These are phyloP conservation scores for Gentiana dahurica DNA, from an alignment of 257 asterid genomes.

Conservation along the genomic window DNA sequence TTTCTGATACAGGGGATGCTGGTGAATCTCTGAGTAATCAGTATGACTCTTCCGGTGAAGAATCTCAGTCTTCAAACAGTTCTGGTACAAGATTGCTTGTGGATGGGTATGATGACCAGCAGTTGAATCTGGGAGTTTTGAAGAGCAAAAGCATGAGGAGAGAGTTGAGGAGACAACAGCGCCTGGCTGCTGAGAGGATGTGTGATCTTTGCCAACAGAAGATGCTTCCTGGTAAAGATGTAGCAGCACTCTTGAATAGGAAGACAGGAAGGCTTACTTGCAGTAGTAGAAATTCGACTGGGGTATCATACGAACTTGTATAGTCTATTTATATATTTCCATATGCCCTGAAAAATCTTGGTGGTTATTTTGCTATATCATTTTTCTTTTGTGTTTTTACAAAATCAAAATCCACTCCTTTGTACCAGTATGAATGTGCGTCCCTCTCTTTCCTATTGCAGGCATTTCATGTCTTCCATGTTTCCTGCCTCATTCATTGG, in stretches of 20 bases:
- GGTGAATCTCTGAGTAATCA: conserved; percentile 38
- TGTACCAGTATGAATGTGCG: too few species aligned
- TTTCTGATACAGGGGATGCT: conserved; percentile 72
- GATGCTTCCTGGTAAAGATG: conserved; percentile 84
- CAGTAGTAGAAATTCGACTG: conserved; percentile 83
- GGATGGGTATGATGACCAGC: conserved; percentile 67
- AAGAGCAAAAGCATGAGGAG: conserved; percentile 69
- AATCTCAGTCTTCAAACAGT: conserved; percentile 46
- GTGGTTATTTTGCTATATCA: not conserved
- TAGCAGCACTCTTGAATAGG: conserved; percentile 68
- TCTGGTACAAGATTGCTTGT: conserved; percentile 25
- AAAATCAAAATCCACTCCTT: too few species aligned
- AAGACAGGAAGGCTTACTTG: conserved; percentile 79
- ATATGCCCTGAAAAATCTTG: not conserved
- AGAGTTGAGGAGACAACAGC: conserved; percentile 54
- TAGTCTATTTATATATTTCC: not conserved
- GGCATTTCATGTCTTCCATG: conserved; percentile 87
- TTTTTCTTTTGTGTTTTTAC: not conserved
- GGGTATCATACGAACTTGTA: conserved; percentile 35
- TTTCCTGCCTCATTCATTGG: conserved; percentile 91
- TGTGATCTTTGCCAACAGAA: conserved; percentile 85
- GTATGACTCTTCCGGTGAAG: conserved; percentile 74
- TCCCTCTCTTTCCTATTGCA: conserved; percentile 14
- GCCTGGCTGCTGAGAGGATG: conserved; percentile 64
- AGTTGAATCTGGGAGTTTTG: conserved; percentile 40